These are phyloP conservation scores for Penicillium paxilli DNA, from an alignment of 495 filamentous ascomycete species.

Conservation along the genomic window DNA sequence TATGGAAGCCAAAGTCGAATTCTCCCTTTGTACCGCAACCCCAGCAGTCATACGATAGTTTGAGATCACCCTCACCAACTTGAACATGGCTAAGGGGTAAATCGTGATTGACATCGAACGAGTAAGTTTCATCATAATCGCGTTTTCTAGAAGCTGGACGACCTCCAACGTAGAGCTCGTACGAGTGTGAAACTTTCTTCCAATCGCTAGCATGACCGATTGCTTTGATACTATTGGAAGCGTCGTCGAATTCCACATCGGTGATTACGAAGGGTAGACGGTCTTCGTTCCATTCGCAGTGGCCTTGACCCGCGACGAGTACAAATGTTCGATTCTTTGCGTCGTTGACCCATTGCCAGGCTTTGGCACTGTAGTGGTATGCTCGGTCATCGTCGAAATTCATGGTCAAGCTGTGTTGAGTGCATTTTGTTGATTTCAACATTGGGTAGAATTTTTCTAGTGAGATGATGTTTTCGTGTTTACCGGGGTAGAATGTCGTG, in stretches of 20 bases:
- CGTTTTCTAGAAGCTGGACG: conserved; percentile 10
- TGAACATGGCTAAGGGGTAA: conserved; percentile 21
- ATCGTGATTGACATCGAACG: conserved; percentile 29
- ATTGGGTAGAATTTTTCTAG: conserved; percentile 36
- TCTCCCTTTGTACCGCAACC: conserved; percentile 32
- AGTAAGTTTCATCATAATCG: conserved; percentile 26
- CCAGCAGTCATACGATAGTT: conserved; percentile 20
- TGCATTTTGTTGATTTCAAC: conserved; percentile 31
- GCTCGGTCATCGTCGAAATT: conserved; percentile 26
- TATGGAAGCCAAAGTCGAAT: conserved; percentile 35
- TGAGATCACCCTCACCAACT: conserved; percentile 7
- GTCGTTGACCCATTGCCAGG: conserved; percentile 44
- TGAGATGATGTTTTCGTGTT: conserved; percentile 33
- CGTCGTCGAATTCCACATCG: conserved; percentile 30
- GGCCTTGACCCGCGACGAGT: conserved; percentile 34
- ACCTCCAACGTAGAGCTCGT: conserved; percentile 32
- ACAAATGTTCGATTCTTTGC: conserved; percentile 33
- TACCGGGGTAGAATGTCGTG: conserved; percentile 30
- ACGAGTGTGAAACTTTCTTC: conserved; percentile 30
- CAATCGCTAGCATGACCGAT: conserved; percentile 26
- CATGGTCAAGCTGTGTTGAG: conserved; percentile 24
- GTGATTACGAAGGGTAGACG: conserved; percentile 34
- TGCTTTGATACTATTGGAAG: conserved; percentile 23
- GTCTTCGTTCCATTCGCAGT: conserved; percentile 36
- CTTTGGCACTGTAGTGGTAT: conserved; percentile 27